Conservation (phyloP, 2,329 filamentous ascomycete genomes). For the Talaromyces piceae region DNA sequence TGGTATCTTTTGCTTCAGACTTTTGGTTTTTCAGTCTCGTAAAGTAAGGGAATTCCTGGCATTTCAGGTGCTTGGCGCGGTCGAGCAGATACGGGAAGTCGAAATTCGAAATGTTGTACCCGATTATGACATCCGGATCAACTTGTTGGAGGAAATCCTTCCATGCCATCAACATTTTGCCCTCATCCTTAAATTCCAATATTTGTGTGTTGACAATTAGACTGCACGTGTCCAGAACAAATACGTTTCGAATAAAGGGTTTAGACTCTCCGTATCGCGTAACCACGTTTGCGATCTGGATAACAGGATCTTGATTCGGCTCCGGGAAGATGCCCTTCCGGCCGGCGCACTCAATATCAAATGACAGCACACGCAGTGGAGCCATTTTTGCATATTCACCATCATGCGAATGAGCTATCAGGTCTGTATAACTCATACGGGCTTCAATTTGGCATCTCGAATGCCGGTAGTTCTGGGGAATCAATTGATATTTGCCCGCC, state of each 20-base stretch:
- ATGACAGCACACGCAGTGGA: slow-evolving; percentile 82
- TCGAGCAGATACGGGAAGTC: slow-evolving; percentile 95
- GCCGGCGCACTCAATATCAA: slow-evolving; percentile 97
- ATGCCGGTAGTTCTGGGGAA: slow-evolving; percentile 60
- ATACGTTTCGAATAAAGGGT: slow-evolving; percentile 92
- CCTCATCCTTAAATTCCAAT: slow-evolving; percentile 71
- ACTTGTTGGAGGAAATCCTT: slow-evolving; percentile 80
- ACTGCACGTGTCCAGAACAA: slow-evolving; percentile 87
- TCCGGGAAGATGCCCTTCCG: slow-evolving; percentile 97
- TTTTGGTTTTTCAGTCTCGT: slow-evolving; percentile 64
- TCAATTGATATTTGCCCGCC: slow-evolving; percentile 62
- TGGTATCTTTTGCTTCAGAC: slow-evolving; percentile 69
- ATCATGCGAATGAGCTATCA: slow-evolving; percentile 79
- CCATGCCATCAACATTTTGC: slow-evolving; percentile 89
- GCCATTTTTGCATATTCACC: slow-evolving; percentile 99
- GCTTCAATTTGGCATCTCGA: slow-evolving; percentile 98
- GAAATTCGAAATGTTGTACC: slow-evolving; percentile 98
- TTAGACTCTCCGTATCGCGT: slow-evolving; percentile 92
- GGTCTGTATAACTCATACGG: slow-evolving; percentile 68
- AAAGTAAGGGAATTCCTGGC: slow-evolving; percentile 76
- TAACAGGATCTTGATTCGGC: slow-evolving; percentile 83
- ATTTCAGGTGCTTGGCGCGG: slow-evolving; percentile 76
- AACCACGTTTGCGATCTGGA: slow-evolving; percentile 95
- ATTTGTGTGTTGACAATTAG: slow-evolving; percentile 93
- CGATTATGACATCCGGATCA: slow-evolving; percentile 95